These are phyloP conservation scores for Pichia paraexigua DNA, from an alignment of 805 yeast genomes.

Conservation along the genomic window DNA sequence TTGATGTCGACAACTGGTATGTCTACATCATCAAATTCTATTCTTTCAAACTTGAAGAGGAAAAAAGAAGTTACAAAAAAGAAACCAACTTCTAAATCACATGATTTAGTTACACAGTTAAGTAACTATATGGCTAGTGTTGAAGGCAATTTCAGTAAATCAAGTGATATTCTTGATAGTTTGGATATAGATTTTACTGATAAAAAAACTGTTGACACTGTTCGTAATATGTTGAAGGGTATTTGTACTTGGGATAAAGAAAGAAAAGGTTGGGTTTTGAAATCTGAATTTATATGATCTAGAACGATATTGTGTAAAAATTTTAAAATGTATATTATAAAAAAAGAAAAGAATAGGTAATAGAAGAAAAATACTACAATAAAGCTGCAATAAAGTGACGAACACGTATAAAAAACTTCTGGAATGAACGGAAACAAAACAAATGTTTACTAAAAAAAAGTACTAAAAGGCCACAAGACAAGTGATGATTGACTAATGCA, in stretches of 20 bases:
- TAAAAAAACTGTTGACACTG: slow-evolving; percentile 48
- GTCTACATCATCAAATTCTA: slow-evolving; percentile 37
- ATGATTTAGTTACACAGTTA: slow-evolving; percentile 16
- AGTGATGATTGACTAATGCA: not conserved
- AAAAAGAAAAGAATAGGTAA: not conserved
- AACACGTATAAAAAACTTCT: not conserved
- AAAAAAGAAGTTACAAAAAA: slow-evolving; percentile 25
- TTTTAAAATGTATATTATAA: not conserved
- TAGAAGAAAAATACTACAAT: too few species aligned
- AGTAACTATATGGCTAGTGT: slow-evolving; percentile 24
- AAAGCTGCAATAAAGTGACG: not conserved
- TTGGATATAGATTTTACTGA: slow-evolving; percentile 31
- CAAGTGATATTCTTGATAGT: slow-evolving; percentile 22
- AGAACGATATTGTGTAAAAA: not conserved
- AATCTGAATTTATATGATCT: slow-evolving; percentile 39
- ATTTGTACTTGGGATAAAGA: slow-evolving; percentile 61
- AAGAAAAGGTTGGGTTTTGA: slow-evolving; percentile 57
- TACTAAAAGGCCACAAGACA: too few species aligned
- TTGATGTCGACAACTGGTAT: not conserved
- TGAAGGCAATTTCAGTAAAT: slow-evolving; percentile 26
- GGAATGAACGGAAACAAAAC: not conserved
- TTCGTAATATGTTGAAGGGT: slow-evolving; percentile 60
- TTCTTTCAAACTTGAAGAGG: slow-evolving; percentile 40
- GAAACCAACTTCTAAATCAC: slow-evolving; percentile 6
- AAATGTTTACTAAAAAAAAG: too few species aligned